Percentiles rank a stretch among this genome's conserved stretches.
These are phyloP conservation scores for Mesostigma viride DNA, from an alignment of 139 green algal species.

Conservation along the genomic window DNA sequence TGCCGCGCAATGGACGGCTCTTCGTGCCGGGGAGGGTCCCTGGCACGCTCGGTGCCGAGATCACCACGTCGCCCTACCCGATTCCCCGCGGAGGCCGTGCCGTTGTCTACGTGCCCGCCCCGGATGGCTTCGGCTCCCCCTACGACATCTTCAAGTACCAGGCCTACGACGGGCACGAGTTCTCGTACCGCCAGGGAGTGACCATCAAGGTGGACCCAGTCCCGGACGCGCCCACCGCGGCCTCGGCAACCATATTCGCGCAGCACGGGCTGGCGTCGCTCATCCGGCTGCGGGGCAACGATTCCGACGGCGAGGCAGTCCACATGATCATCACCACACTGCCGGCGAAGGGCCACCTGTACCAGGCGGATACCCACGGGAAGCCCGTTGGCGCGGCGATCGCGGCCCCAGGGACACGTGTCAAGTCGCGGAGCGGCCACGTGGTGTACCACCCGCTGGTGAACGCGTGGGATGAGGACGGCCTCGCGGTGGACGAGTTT, in stretches of 20 bases:
- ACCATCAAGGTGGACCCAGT: constrained; percentile 6
- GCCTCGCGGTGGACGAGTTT: constrained; percentile 4
- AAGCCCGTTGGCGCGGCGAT: background rate
- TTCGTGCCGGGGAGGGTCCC: background rate
- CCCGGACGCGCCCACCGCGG: background rate
- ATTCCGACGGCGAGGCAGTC: background rate
- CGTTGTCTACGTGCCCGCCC: constrained; percentile 17
- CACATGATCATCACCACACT: constrained; percentile 11
- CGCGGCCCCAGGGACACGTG: background rate
- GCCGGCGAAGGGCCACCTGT: background rate
- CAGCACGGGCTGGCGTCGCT: no score
- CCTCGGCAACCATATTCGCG: no score
- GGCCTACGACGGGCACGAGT: constrained; percentile 15
- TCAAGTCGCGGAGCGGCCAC: background rate
- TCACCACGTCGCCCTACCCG: constrained; percentile 6
- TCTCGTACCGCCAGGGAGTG: constrained; percentile 22
- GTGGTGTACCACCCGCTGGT: background rate
- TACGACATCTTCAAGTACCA: constrained; percentile 32
- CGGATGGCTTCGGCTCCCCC: constrained; percentile 4
- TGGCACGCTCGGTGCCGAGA: no score
- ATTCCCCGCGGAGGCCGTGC: background rate
- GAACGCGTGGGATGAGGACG: constrained; percentile 5
- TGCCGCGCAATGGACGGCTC: constrained; percentile 9
- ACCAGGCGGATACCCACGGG: background rate
- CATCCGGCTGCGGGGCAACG: constrained; percentile 11